Evolutionary conservation across 192 early-diverging fungal species (phyloP).

Genomic region (Backusella sp.): DNA sequence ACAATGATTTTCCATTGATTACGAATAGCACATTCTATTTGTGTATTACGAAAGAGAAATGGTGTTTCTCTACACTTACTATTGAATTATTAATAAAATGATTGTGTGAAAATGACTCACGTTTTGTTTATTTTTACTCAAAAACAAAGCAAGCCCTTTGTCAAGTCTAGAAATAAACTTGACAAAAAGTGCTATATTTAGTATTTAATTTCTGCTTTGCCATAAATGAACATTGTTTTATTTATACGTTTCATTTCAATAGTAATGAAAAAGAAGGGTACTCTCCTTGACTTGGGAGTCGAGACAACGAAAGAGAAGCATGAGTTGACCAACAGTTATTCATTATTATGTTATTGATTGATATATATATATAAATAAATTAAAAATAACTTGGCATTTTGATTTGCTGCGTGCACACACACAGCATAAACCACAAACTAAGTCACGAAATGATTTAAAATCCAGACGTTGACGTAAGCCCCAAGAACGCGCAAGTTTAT

Average conservation of each 20-base stretch:
- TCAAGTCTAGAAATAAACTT: not conserved
- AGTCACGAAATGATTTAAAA: not conserved
- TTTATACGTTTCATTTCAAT: too few species aligned
- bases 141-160: not conserved
- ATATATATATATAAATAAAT: too few species aligned
- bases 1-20: not conserved
- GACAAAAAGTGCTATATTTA: not conserved
- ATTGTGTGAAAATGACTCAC: not conserved
- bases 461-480: not conserved
- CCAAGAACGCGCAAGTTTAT: conserved; percentile 10
- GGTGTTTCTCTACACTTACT: not conserved
- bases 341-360: too few species aligned
- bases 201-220: not conserved
- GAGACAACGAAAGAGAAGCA: not conserved
- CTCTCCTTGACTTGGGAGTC: not conserved
- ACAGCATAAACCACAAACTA: not conserved
- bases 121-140: not conserved
- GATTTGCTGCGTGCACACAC: not conserved
- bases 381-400: too few species aligned
- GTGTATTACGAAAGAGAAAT: not conserved
- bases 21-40: not conserved
- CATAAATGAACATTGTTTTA: not conserved
- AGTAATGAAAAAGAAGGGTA: not conserved
- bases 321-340: too few species aligned
- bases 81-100: not conserved